Evolutionary conservation across 2,329 filamentous ascomycete species (phyloP).

Genomic region (Trichophyton verrucosum): DNA sequence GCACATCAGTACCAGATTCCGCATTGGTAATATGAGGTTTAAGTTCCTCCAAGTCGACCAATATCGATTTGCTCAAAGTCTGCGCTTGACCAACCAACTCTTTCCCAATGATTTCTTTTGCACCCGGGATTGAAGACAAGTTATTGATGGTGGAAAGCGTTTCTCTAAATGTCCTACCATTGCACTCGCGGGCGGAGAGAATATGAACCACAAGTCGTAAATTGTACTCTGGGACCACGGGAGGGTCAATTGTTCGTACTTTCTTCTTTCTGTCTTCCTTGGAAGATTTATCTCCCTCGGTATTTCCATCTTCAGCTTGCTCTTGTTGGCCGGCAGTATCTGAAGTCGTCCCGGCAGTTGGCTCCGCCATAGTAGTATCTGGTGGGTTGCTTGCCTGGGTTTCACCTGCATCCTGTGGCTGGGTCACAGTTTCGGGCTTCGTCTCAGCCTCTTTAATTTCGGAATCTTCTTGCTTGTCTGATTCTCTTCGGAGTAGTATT

Average conservation of each 20-base stretch:
- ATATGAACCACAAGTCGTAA: constrained; percentile 92
- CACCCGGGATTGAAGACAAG: constrained; percentile 79
- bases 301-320: constrained; percentile 27
- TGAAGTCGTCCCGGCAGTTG: constrained; percentile 9
- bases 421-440: constrained; percentile 24
- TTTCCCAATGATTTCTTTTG: constrained; percentile 81
- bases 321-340: constrained; percentile 21
- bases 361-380: constrained; percentile 32
- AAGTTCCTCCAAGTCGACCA: constrained; percentile 71
- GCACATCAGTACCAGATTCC: constrained; percentile 81
- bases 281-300: constrained; percentile 11
- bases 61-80: constrained; percentile 68
- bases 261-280: constrained; percentile 44
- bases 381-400: constrained; percentile 16
- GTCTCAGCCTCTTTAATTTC: constrained; percentile 30
- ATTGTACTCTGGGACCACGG: constrained; percentile 77
- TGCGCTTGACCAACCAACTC: constrained; percentile 84
- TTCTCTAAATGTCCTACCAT: constrained; percentile 94
- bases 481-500: constrained; percentile 68
- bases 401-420: constrained; percentile 16
- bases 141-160: constrained; percentile 98
- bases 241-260: constrained; percentile 58
- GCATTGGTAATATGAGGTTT: constrained; percentile 78
- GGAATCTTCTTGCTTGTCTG: constrained; percentile 48
- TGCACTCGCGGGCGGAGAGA: constrained; percentile 89